Evolutionary conservation across 108 stramenopile species (phyloP).

Genomic region (Nitzschia palea): DNA sequence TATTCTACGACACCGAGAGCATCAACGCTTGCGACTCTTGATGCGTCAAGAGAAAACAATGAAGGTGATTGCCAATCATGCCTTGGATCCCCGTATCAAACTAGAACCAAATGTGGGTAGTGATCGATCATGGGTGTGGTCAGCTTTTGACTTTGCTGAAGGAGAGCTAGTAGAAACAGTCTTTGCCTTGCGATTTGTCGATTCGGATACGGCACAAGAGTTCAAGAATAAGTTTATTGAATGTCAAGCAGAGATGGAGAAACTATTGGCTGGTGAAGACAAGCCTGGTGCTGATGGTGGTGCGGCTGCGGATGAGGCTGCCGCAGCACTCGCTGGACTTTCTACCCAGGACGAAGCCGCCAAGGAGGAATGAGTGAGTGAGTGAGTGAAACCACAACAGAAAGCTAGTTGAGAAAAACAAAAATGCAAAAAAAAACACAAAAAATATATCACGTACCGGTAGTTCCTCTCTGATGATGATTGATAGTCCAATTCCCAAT

Average conservation of each 20-base stretch:
- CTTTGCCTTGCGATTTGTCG: slow-evolving; percentile 94
- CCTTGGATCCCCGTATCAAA: slow-evolving; percentile 93
- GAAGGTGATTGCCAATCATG: slow-evolving; percentile 98
- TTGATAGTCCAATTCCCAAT: too few species aligned
- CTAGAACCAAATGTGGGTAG: slow-evolving; percentile 93
- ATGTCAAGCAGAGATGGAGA: slow-evolving; percentile 87
- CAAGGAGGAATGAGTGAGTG: slow-evolving; percentile 1
- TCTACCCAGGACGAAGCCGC: slow-evolving; percentile 62
- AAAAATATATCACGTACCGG: too few species aligned
- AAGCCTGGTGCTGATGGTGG: slow-evolving; percentile 62
- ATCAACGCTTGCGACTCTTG: slow-evolving; percentile 85
- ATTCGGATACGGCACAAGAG: slow-evolving; percentile 88
- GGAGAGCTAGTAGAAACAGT: slow-evolving; percentile 93
- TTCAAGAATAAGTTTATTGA: slow-evolving; percentile 92
- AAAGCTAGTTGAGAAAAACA: too few species aligned
- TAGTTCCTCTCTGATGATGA: too few species aligned
- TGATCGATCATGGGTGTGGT: slow-evolving; percentile 98
- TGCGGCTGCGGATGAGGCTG: slow-evolving; percentile 80
- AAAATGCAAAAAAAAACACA: too few species aligned
- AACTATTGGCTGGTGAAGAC: slow-evolving; percentile 84
- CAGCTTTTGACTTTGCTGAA: slow-evolving; percentile 95
- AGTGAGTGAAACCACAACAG: too few species aligned
- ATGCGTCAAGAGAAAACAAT: slow-evolving; percentile 99
- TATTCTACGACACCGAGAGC: slow-evolving; percentile 94
- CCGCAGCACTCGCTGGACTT: slow-evolving; percentile 78